Conservation (phyloP, 2,329 filamentous ascomycete species). For the Thermoascus crustaceus region DNA sequence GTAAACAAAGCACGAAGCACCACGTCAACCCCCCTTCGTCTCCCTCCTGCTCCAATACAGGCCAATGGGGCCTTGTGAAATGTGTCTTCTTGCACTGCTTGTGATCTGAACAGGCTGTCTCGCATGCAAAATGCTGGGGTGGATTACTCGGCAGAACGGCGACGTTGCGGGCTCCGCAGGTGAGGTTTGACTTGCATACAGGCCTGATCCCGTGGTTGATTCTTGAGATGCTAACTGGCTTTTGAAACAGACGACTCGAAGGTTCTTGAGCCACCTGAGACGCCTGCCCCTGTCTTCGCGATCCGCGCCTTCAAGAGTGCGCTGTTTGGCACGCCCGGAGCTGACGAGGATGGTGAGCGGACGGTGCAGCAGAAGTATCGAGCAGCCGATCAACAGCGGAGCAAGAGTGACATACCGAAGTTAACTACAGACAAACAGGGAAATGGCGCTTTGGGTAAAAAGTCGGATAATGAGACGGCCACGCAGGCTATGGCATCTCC, state of each 20-base stretch:
- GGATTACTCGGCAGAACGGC: constrained; percentile 25
- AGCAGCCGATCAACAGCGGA: constrained; percentile 12
- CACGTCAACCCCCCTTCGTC: constrained; percentile 17
- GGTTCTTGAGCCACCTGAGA: constrained; percentile 52
- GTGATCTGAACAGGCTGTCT: constrained; percentile 9
- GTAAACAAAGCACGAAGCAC: constrained; percentile 29
- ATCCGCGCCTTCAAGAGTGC: constrained; percentile 59
- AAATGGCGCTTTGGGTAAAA: constrained; percentile 14
- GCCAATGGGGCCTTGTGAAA: constrained; percentile 14
- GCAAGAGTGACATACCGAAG: constrained; percentile 15
- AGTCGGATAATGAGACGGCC: constrained; percentile 17
- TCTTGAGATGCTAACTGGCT: constrained; percentile 8
- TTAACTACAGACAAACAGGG: constrained; percentile 11
- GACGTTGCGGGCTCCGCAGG: constrained; percentile 20
- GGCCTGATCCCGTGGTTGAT: not conserved
- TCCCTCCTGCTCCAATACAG: constrained; percentile 6
- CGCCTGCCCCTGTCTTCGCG: constrained; percentile 58
- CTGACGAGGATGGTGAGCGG: constrained; percentile 24
- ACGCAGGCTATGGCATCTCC: constrained; percentile 38
- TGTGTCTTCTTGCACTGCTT: constrained; percentile 10
- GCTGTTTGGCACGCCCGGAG: constrained; percentile 55
- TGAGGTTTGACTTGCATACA: constrained; percentile 12
- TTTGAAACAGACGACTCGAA: constrained; percentile 38
- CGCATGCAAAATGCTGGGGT: constrained; percentile 24
- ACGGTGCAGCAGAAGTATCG: constrained; percentile 11